A percentile compares a stretch with the other conserved stretches of the same genome.
Evolutionary conservation across 2,329 filamentous ascomycete genomes (phyloP).

Genomic region (Chrysoporthe deuterocubensis): DNA sequence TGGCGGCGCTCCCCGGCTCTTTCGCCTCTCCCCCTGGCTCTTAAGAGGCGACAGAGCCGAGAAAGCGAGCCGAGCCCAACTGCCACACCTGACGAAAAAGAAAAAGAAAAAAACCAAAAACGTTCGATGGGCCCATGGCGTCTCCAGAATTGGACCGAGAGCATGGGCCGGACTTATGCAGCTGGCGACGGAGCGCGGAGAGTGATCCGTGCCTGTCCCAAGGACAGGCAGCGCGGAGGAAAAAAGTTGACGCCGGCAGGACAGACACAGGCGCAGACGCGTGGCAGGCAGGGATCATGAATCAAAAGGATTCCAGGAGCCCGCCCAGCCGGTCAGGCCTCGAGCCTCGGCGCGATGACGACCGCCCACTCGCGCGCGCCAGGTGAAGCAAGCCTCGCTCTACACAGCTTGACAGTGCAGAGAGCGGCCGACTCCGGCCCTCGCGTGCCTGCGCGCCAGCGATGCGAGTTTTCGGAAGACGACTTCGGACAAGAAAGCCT

Average conservation of each 20-base stretch:
- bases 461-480: background rate
- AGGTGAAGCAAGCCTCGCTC: background rate
- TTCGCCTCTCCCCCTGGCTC: too few relatives aligned
- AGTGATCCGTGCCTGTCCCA: background rate
- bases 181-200: background rate
- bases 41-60: background rate
- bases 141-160: constrained; percentile 9
- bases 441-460: too few relatives aligned
- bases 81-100: background rate
- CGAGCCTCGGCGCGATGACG: background rate
- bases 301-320: background rate
- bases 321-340: too few relatives aligned
- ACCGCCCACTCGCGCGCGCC: background rate
- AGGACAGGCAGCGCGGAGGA: background rate
- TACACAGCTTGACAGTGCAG: too few relatives aligned
- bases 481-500: background rate
- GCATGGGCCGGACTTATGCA: background rate
- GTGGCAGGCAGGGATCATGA: background rate
- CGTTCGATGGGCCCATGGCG: background rate
- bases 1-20: background rate
- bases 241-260: background rate
- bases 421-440: too few relatives aligned
- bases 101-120: too few relatives aligned
- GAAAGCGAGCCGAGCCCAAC: background rate
- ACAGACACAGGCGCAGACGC: background rate